A percentile compares a stretch with the other conserved stretches of the same genome.
phyloP scores from a whole-genome alignment of 345 rosid genomes.

The Populus pruinosa region DNA sequence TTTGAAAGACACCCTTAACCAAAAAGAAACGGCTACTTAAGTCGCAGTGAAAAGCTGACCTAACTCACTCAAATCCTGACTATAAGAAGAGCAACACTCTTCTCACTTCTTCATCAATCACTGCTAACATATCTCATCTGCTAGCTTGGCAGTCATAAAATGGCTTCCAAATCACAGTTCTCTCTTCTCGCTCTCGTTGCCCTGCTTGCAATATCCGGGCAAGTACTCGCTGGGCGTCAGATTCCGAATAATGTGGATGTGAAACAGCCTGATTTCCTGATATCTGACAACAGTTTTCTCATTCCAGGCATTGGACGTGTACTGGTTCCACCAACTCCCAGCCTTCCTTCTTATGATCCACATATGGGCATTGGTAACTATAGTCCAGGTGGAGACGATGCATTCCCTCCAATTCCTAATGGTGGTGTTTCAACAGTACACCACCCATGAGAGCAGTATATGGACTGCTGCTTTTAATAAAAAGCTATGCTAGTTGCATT shows the following conservation, averaged over 20 bases:
- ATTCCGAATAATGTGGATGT: constrained; percentile 37
- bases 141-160: constrained; percentile 8
- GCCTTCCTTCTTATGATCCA: constrained; percentile 31
- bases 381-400: constrained; percentile 65
- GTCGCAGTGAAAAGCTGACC: constrained; percentile 34
- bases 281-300: constrained; percentile 36
- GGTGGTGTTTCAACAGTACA: constrained; percentile 43
- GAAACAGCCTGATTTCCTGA: constrained; percentile 59
- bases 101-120: constrained; percentile 6
- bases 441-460: constrained; percentile 32
- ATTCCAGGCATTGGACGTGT: constrained; percentile 69
- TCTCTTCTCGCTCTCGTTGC: constrained; percentile 26
- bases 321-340: constrained; percentile 45
- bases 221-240: constrained; percentile 45
- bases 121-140: neutral
- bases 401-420: constrained; percentile 61
- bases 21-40: constrained; percentile 6
- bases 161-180: constrained; percentile 32
- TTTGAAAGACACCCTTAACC: neutral
- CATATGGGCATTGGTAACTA: constrained; percentile 26
- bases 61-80: constrained; percentile 11
- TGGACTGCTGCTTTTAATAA: constrained; percentile 8
- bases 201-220: constrained; percentile 32
- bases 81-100: constrained; percentile 20
- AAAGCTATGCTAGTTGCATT: constrained; percentile 9